Conservation (phyloP, 164 flowering plant species). For the Nymphaea colorata region DNA sequence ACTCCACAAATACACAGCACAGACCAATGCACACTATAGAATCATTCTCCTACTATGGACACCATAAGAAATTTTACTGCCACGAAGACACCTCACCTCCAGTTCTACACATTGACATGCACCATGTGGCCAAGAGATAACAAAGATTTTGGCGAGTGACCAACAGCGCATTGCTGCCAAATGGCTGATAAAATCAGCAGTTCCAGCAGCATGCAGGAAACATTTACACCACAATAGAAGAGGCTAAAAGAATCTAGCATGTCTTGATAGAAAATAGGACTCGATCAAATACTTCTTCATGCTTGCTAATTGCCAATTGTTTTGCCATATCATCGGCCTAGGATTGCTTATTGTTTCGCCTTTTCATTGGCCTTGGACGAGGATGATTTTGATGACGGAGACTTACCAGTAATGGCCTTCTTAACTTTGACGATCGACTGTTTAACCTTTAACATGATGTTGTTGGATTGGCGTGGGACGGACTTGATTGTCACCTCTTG, state of each 20-base stretch:
- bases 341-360: background rate
- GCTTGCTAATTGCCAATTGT: background rate
- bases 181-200: background rate
- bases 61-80: background rate
- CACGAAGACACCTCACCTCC: background rate
- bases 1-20: background rate
- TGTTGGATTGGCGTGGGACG: slow-evolving; percentile 48
- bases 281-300: background rate
- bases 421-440: slow-evolving; percentile 83
- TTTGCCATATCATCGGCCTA: background rate
- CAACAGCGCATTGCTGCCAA: background rate
- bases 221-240: background rate
- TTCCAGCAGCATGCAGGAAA: background rate
- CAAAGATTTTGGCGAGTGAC: background rate
- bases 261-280: background rate
- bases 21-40: background rate
- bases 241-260: background rate
- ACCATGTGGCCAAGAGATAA: background rate
- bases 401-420: slow-evolving; percentile 73
- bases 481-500: slow-evolving; percentile 38
- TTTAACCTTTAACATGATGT: slow-evolving; percentile 71
- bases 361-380: slow-evolving; percentile 23
- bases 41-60: background rate
- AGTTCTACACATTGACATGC: background rate
- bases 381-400: slow-evolving; percentile 37